phyloP scores from a whole-genome alignment of 1,284 basidiomycete genomes.

The Cystobasidium pallidum region DNA sequence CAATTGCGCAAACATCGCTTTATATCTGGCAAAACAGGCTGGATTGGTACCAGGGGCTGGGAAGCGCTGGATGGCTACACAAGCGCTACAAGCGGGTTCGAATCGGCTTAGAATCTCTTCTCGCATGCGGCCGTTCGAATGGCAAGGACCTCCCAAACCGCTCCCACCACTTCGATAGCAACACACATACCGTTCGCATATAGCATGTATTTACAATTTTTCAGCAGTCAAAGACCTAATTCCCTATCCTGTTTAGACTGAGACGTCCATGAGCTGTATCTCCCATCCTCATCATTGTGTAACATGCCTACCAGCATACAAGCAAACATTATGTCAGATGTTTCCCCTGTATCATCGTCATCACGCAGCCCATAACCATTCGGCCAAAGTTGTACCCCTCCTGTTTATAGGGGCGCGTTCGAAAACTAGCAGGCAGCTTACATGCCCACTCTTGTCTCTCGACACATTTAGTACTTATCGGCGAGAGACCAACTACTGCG shows the following conservation, averaged over 20 bases:
- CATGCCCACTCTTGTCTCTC: not conserved
- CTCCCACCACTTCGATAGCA: no score
- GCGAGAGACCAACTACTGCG: no score
- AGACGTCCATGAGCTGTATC: not conserved
- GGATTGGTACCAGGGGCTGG: conserved; percentile 56
- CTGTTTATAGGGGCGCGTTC: not conserved
- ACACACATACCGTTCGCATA: no score
- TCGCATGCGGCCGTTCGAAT: no score
- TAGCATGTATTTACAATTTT: no score
- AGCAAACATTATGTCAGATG: not conserved
- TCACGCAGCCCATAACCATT: not conserved
- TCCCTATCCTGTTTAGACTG: not conserved
- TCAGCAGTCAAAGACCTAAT: no score
- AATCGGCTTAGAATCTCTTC: conserved; percentile 8
- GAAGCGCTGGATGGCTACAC: conserved; percentile 16
- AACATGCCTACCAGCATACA: not conserved
- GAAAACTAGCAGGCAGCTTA: not conserved
- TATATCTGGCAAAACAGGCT: conserved; percentile 66
- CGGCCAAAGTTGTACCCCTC: no score
- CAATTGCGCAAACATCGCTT: conserved; percentile 75
- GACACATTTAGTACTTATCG: not conserved
- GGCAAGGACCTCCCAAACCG: no score
- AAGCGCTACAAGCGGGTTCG: conserved; percentile 18
- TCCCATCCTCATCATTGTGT: not conserved
- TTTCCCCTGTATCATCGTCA: not conserved